Base-by-base conservation (phyloP, 176 grass and related monocot genomes). In the Panicum miliaceum region DNA sequence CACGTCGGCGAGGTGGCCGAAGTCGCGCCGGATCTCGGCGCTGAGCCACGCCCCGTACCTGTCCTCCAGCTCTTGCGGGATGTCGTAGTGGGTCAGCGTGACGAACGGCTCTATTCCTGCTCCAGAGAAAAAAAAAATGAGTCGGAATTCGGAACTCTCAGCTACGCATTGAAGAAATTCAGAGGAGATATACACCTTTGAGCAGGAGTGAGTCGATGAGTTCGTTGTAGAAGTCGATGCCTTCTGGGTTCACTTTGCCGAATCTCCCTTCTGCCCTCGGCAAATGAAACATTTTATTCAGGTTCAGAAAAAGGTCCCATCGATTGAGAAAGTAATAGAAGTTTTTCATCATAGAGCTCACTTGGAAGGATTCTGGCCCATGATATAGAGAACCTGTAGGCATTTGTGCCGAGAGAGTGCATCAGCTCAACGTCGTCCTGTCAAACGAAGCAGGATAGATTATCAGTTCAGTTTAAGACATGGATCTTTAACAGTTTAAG, bases 71-170 rank as follows among this genome's bases (percentile, higher is more conserved):
- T 90, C 88, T 82, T 90, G 93, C 6, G 93, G 88, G 56, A 89
- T 51, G 51, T 95, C 93, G 57, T 60, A 89, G 79, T 92, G 93
- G 58, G 16, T 80, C 50, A 95, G 62, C 42, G 93, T 95, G 13
- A 95, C 90, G 88, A 95, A 95, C 20, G 93, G 93, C 59, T 95
- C 80, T 74, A 95, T 92, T 38, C 88, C 93, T 92, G 68, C 19
- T 71, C 67, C 43, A 72, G 26, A 42, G 57, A 46, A 65, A 22
- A 7, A 23, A 58, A 26, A 26, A 12, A 18, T 18, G 15, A 1
- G 29, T 52, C 8, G 50, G n/a, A 22, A 20, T 20, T 38, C 64
- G 38, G 62, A 64, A 7, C 27, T 64, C 14, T 6, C 27, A 16
- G 3, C 14, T 29, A 14, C 18, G 29, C 0, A 29, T 12, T 4